Conservation (phyloP, 108 stramenopile species). For the Stephanodiscus minutulus region DNA sequence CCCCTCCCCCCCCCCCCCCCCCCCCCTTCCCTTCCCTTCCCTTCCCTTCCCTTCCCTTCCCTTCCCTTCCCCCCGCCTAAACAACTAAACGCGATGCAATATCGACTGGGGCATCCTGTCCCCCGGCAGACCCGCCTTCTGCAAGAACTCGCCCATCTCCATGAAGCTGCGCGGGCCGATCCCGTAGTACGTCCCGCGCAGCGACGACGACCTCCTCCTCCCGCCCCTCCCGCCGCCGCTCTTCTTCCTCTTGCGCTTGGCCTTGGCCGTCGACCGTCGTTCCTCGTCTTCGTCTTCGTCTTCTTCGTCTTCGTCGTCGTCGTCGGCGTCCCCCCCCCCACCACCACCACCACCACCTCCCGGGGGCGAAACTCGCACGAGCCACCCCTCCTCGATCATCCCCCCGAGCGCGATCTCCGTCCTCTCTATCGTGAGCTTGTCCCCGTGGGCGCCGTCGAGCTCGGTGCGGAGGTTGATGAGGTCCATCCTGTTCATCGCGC, state of each 20-base stretch:
- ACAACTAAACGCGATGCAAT: conserved; percentile 49
- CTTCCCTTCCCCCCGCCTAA: too few relatives aligned
- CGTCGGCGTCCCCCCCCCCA: not conserved
- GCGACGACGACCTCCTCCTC: too few relatives aligned
- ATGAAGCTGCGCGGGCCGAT: conserved; percentile 72
- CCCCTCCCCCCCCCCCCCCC: too few relatives aligned
- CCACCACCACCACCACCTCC: conserved; percentile 16
- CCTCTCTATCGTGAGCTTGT: conserved; percentile 46
- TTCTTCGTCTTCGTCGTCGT: conserved; percentile 19
- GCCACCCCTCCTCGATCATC: conserved; percentile 44
- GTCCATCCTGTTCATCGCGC: conserved; percentile 49
- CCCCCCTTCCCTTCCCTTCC: too few relatives aligned
- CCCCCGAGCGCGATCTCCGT: conserved; percentile 42
- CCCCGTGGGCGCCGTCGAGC: conserved; percentile 49
- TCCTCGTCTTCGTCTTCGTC: not conserved
- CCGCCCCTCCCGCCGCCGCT: too few relatives aligned
- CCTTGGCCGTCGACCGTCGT: too few relatives aligned
- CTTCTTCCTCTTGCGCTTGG: too few relatives aligned
- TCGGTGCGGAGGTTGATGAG: conserved; percentile 66
- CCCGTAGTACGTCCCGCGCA: conserved; percentile 21
- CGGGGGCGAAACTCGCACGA: conserved; percentile 46
- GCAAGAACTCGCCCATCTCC: conserved; percentile 60
- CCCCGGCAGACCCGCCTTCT: conserved; percentile 52
- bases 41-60: too few relatives aligned
- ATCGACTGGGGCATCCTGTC: conserved; percentile 73